Evolutionary conservation across 1,139 yeast species (phyloP).

Genomic region (Taiozyma onychis): DNA sequence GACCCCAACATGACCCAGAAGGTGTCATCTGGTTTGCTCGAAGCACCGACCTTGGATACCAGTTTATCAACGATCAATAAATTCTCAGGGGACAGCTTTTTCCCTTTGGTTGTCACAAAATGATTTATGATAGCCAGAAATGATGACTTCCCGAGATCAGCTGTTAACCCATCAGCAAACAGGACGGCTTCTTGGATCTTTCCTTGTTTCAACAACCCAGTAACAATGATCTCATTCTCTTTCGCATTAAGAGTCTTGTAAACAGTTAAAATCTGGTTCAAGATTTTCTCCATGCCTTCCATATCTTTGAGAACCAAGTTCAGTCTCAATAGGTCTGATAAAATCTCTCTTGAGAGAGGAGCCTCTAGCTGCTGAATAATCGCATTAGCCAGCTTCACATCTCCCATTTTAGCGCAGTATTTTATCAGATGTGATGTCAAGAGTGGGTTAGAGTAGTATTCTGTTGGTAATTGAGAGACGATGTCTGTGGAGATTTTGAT

Average conservation of each 20-base stretch:
- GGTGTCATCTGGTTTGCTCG: background rate
- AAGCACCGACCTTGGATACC: constrained; percentile 1
- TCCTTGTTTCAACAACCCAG: constrained; percentile 5
- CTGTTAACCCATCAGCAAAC: constrained; percentile 4
- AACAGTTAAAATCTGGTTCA: constrained; percentile 25
- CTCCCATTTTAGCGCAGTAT: constrained; percentile 15
- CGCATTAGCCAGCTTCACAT: constrained; percentile 26
- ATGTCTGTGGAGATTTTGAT: constrained; percentile 26
- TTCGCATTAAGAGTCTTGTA: constrained; percentile 4
- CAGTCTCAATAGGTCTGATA: constrained; percentile 34
- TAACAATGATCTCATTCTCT: constrained; percentile 9
- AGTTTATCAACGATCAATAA: constrained; percentile 7
- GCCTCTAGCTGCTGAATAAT: constrained; percentile 25
- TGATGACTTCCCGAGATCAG: constrained; percentile 1
- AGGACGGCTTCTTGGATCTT: constrained; percentile 4
- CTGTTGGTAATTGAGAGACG: background rate
- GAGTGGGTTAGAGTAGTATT: background rate
- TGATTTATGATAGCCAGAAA: constrained; percentile 6
- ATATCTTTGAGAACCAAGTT: constrained; percentile 35
- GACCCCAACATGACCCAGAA: constrained; percentile 12
- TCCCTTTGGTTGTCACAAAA: constrained; percentile 1
- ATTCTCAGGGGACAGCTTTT: background rate
- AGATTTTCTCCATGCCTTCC: constrained; percentile 34
- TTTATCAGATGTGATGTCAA: background rate
- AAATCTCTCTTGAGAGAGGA: constrained; percentile 23